These are phyloP conservation scores for Elasticomyces elasticus DNA, from an alignment of 495 filamentous ascomycete species.

Conservation along the genomic window DNA sequence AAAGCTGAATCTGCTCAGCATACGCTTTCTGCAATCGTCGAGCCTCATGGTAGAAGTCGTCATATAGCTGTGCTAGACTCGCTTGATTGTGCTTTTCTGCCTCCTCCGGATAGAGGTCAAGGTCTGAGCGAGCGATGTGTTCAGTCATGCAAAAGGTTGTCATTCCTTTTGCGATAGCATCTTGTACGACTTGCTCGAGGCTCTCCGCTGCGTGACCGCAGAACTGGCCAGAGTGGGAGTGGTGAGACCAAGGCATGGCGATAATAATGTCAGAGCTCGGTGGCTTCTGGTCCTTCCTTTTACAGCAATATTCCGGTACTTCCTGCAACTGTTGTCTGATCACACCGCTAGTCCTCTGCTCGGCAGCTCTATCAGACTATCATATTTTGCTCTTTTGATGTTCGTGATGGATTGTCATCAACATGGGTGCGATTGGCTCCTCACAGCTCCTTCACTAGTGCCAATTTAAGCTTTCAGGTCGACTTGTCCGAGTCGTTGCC, in stretches of 20 bases:
- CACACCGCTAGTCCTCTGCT: too few species aligned
- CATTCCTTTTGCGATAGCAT: slow-evolving; percentile 70
- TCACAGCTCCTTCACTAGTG: too few species aligned
- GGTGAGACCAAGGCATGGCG: slow-evolving; percentile 92
- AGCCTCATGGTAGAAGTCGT: slow-evolving; percentile 62
- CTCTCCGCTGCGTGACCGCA: slow-evolving; percentile 80
- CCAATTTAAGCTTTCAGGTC: too few species aligned
- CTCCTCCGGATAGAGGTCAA: slow-evolving; percentile 91
- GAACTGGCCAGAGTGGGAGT: slow-evolving; percentile 96
- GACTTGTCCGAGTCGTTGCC: too few species aligned
- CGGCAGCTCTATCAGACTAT: too few species aligned
- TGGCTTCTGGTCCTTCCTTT: too few species aligned
- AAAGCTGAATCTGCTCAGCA: slow-evolving; percentile 58
- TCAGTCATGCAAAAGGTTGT: slow-evolving; percentile 83
- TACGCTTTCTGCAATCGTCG: slow-evolving; percentile 60
- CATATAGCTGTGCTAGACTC: slow-evolving; percentile 47
- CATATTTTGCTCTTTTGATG: too few species aligned
- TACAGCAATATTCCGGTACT: too few species aligned
- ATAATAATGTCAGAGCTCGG: too few species aligned
- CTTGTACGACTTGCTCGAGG: slow-evolving; percentile 71
- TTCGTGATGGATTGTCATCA: too few species aligned
- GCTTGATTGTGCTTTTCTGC: slow-evolving; percentile 33
- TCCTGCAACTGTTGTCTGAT: too few species aligned
- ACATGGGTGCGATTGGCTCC: too few species aligned
- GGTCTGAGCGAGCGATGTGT: slow-evolving; percentile 75